phyloP scores from a whole-genome alignment of 768 basidiomycete species.

The Suillus americanus region DNA sequence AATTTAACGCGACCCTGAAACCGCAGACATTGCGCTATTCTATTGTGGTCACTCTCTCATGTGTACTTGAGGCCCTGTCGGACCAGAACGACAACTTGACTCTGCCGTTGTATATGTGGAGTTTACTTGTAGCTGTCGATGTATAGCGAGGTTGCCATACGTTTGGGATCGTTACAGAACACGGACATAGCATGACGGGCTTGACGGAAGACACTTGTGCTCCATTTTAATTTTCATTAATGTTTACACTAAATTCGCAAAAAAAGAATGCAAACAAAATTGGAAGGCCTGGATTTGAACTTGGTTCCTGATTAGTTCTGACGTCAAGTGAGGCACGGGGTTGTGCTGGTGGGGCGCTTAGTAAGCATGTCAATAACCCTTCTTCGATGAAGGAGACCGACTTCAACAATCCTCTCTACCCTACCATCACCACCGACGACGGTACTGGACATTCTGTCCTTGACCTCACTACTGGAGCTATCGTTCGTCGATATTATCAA shows the following conservation, averaged over 20 bases:
- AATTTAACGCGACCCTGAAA: conserved; percentile 18
- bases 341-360: conserved; percentile 1
- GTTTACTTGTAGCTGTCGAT: conserved; percentile 66
- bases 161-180: background rate
- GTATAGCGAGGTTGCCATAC: conserved; percentile 20
- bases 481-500: background rate
- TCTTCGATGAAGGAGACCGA: background rate
- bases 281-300: background rate
- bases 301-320: background rate
- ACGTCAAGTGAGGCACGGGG: background rate
- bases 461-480: background rate
- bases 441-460: background rate
- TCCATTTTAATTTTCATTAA: background rate
- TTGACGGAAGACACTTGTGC: background rate
- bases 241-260: background rate
- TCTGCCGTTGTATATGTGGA: conserved; percentile 95
- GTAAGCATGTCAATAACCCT: conserved; percentile 6
- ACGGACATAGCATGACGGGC: background rate
- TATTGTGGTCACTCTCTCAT: conserved; percentile 59
- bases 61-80: conserved; percentile 85
- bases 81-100: conserved; percentile 98
- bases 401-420: background rate
- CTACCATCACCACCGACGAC: background rate
- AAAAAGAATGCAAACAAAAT: background rate
- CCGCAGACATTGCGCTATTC: conserved; percentile 66